Percentiles rank a stretch among this genome's conserved stretches.
These are phyloP conservation scores for Omphalotus guepiniiformis DNA, from an alignment of 768 basidiomycete species.

Conservation along the genomic window DNA sequence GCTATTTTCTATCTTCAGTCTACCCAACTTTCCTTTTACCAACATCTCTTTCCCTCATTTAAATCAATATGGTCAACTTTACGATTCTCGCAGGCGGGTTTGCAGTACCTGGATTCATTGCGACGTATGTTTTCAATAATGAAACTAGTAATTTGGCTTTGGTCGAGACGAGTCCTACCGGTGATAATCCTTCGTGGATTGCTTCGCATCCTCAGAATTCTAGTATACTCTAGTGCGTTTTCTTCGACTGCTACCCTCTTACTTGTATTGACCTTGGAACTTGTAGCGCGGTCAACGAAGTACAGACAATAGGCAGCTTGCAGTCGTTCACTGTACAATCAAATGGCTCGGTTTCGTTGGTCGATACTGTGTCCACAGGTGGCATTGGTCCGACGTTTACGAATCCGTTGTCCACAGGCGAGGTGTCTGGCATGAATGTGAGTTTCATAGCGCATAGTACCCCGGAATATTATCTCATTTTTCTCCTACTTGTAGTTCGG, in stretches of 20 bases:
- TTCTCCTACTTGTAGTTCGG: constrained; percentile 3
- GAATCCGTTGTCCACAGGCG: constrained; percentile 45
- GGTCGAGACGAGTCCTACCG: constrained; percentile 43
- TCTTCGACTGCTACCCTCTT: neutral
- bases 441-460: constrained; percentile 2
- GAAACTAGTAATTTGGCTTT: constrained; percentile 43
- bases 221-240: constrained; percentile 56
- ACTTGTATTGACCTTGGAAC: constrained; percentile 9
- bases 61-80: constrained; percentile 63
- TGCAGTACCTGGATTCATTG: constrained; percentile 43
- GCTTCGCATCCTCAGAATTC: constrained; percentile 49
- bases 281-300: constrained; percentile 58
- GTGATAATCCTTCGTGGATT: constrained; percentile 59
- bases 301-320: constrained; percentile 35
- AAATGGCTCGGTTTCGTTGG: constrained; percentile 41
- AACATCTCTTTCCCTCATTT: neutral
- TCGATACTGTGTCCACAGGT: constrained; percentile 44
- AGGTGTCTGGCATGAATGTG: constrained; percentile 58
- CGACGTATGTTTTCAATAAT: constrained; percentile 59
- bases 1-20: no score
- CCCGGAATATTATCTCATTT: neutral
- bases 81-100: constrained; percentile 69
- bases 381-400: constrained; percentile 52
- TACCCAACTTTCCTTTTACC: no score
- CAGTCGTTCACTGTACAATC: constrained; percentile 53